Evolutionary conservation across 805 yeast genomes (phyloP).

Genomic region (Yamadazyma takamatsuzukensis): DNA sequence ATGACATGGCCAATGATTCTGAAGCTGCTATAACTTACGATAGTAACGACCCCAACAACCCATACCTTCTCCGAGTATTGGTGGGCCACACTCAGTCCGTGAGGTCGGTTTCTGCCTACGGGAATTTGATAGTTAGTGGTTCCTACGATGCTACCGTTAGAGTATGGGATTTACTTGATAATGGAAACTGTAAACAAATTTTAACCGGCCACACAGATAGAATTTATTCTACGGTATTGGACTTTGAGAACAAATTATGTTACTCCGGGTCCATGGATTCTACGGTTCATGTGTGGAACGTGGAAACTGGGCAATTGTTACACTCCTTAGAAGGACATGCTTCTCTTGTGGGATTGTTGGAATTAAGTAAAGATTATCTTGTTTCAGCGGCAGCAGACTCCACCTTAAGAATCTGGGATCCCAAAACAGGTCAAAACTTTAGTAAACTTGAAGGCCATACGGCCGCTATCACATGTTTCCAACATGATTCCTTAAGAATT

Average conservation of each 20-base stretch:
- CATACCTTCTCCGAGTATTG: slow-evolving; percentile 64
- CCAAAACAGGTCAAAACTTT: slow-evolving; percentile 62
- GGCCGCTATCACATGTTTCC: slow-evolving; percentile 89
- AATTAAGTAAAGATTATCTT: slow-evolving; percentile 67
- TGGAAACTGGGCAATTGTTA: slow-evolving; percentile 67
- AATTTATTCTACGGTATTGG: slow-evolving; percentile 86
- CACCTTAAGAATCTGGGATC: slow-evolving; percentile 90
- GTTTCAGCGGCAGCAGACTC: slow-evolving; percentile 97
- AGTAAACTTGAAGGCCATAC: slow-evolving; percentile 77
- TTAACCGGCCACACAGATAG: slow-evolving; percentile 82
- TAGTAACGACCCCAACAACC: slow-evolving; percentile 43
- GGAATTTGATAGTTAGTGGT: slow-evolving; percentile 80
- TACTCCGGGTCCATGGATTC: slow-evolving; percentile 91
- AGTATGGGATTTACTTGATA: slow-evolving; percentile 79
- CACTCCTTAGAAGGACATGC: slow-evolving; percentile 82
- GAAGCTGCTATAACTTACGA: slow-evolving; percentile 25
- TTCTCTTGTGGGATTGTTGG: slow-evolving; percentile 82
- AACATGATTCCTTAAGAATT: slow-evolving; percentile 77
- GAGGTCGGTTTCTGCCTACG: slow-evolving; percentile 82
- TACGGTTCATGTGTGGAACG: slow-evolving; percentile 85
- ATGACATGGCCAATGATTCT: slow-evolving; percentile 27
- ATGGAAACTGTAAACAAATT: slow-evolving; percentile 68
- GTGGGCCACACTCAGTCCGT: slow-evolving; percentile 53
- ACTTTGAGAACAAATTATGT: slow-evolving; percentile 71
- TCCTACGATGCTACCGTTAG: slow-evolving; percentile 87